Evolutionary conservation across 305 asterid genomes (phyloP), one percentile per base, ranked within the genome.

Genomic region (Fraxinus albicans): DNA sequence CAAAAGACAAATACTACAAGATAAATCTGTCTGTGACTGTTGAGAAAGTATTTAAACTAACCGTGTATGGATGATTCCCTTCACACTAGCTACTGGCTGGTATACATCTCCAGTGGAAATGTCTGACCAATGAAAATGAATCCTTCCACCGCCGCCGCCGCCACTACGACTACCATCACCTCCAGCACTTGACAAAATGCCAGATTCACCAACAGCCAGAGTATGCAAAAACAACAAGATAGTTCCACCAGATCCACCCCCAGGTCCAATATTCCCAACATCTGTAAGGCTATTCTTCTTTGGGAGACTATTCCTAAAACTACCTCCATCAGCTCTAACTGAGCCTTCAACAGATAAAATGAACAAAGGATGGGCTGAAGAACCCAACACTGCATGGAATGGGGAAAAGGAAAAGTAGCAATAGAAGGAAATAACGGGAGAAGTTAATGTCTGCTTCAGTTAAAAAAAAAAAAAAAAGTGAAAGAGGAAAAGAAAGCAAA

Each of bases 231-330:
- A 97, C 83, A 95, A 81, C 90, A 95, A 89, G 85, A 97, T 91
- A 73, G 97, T 92, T 86, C 99, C 99, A 79, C 99, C 99, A 83
- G 99, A 97, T 83, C 99, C 99, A 86, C 99, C 99, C 47, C 99
- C 99, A 73, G 94, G 95, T 80, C 96, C 93, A 78, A 85, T 23
- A 82, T 42, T 78, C 27, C 47, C 75, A 83, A 86, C 80, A 50
- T 79, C 77, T 81, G 36, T 58, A 79, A 77, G 82, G 79, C 81
- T 53, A 77, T 77, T 88, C 78, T 85, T 86, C 84, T 63, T 86
- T 77, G 84, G 78, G 70, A 87, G 67, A 83, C 77, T 84, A 69
- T 89, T 88, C 65, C 42, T 79, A 83, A 81, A 87, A 88, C 93
- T 86, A 67, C 89, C 94, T 82, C 99, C 99, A 76, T 95, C 98